These are phyloP conservation scores for Coffea canephora DNA, from an alignment of 257 asterid species.

Conservation along the genomic window DNA sequence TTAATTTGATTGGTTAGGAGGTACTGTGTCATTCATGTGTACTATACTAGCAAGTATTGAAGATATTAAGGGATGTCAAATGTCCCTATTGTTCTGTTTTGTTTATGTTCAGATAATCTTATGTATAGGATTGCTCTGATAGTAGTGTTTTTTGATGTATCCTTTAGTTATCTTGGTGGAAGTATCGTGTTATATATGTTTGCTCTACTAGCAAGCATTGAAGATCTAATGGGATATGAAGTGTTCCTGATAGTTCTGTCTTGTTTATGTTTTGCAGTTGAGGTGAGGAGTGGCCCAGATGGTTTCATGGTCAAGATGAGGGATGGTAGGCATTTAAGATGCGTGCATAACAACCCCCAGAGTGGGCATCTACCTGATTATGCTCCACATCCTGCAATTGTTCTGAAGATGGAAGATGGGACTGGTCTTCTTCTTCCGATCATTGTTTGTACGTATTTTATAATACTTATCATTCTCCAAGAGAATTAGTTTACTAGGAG, in stretches of 20 bases:
- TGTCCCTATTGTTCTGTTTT: too few relatives aligned
- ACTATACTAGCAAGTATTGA: neutral
- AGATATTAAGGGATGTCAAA: neutral
- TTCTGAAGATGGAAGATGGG: conserved; percentile 95
- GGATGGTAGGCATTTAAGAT: conserved; percentile 76
- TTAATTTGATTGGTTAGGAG: neutral
- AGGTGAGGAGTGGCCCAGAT: conserved; percentile 90
- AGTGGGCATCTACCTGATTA: conserved; percentile 76
- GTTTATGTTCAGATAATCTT: too few relatives aligned
- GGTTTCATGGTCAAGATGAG: conserved; percentile 98
- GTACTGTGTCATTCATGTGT: neutral
- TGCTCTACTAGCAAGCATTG: neutral
- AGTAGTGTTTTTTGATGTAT: too few relatives aligned
- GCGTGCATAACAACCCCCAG: conserved; percentile 80
- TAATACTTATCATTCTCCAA: neutral
- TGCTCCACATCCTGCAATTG: conserved; percentile 96
- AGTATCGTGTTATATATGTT: neutral
- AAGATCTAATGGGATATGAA: neutral
- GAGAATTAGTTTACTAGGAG: neutral
- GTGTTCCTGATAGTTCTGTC: neutral
- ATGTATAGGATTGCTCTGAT: too few relatives aligned
- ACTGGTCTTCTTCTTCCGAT: conserved; percentile 91
- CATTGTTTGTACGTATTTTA: conserved; percentile 65
- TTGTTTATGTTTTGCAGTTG: conserved; percentile 47
- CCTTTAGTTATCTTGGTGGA: neutral